Base-by-base conservation (phyloP, 83 land plant genomes). In the Picea mariana region DNA sequence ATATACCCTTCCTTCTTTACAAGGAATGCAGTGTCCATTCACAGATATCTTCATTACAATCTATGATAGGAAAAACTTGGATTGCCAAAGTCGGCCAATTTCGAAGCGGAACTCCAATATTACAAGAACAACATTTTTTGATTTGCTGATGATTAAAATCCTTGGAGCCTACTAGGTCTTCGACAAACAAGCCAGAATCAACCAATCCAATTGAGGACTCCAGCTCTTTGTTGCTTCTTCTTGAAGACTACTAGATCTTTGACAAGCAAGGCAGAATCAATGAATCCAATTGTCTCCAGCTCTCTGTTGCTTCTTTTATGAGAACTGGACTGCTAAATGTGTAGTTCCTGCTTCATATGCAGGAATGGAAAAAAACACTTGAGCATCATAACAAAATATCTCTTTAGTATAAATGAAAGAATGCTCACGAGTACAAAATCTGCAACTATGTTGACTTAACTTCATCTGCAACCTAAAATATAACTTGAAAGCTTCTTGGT, bases 401-500 rank as follows among this genome's bases (percentile, higher is more conserved):
- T 75, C 58, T 75, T 47, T n/a, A 23, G 15, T 75, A 75, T 59
- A 75, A 75, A 75, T 75, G 77, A 75, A 47, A 75, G 77, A 75
- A 75, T 75, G 77, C 77, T 75, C 77, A 47, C 59, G n/a, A 47
- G 58, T 75, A 11, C 77, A 47, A 75, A 75, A 47, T 47, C 26
- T 21, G 23, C 49, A n/a, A n/a, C 77, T 47, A 75, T 5, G 49
- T 11, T 47, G 59, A 13, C 77, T 44, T 75, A 47, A 23, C 16
- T 75, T 21, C 58, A 47, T 75, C 77, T 47, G 52, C 59, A 75
- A 47, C 44, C 23, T 47, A 47, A 47, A 9, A 75, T 23, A 75
- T 75, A 55, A 55, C 77, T 21, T 49, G 77, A 47, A 47, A 47
- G 55, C 6, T 47, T 75, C 59, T 47, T 55, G 58, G 58, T 75